Evolutionary conservation across 306 rosid genomes (phyloP), one percentile per base, ranked within the genome.

Genomic region (Senna siamea): DNA sequence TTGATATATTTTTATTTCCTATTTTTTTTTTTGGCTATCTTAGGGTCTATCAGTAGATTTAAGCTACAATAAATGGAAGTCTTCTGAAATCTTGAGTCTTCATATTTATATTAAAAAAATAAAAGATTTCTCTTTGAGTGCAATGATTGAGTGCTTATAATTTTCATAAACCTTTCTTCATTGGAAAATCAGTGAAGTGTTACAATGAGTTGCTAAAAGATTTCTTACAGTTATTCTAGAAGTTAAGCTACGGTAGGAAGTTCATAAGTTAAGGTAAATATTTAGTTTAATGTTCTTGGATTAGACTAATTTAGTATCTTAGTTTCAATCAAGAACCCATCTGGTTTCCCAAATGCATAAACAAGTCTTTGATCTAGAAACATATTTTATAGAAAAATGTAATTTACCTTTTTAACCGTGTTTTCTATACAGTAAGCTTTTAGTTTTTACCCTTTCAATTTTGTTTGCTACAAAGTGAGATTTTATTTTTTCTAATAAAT

Each of bases 251-350:
- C 14, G 13, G 20, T 35, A 28, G 40, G 12, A 28, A 26, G 26
- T 13, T 6, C 40, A 57, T 28, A 28, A 28, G 10, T 57, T 28
- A 4, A 13, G 40, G 28, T 10, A 14, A n/a, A 20, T 7, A 32
- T 14, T 60, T 34, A 3, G 46, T 34, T 60, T 60, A 10, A 17
- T n/a, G 8, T 60, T 60, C 9, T 9, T 60, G 20, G 9, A 48
- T 48, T 48, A 48, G 37, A 35, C 40, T 35, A 60, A 60, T 34
- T 58, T 34, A 17, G 28, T n/a, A 34, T 60, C 66, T 35, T 17
- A 8, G 66, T 35, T 35, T 60, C 47, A 60, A 60, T 60, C 47
- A 60, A 60, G 66, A 7, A 34, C 26, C 47, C 66, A 17, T 46
- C 14, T 17, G 47, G 28, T 15, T 60, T 60, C 7, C 26, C 26